A percentile compares a stretch with the other conserved stretches of the same genome.
Conservation (phyloP, 352 stramenopile species). For the Phytophthora sp. region DNA sequence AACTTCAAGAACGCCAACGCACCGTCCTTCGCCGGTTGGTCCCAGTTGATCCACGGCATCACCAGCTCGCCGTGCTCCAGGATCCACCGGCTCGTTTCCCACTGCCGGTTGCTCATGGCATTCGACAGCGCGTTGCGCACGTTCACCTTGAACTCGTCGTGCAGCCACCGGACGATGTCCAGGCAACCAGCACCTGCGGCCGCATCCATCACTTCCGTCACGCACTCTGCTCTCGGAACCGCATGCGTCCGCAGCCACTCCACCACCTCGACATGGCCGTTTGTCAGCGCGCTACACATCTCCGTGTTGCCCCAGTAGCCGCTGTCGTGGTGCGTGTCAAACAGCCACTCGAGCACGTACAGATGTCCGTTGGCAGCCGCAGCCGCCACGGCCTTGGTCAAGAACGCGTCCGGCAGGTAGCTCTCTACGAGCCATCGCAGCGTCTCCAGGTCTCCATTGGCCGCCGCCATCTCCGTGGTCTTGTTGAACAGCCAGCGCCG, state of each 20-base stretch:
- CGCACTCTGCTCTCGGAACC: constrained; percentile 13
- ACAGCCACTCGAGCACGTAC: constrained; percentile 28
- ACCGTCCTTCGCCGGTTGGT: constrained; percentile 25
- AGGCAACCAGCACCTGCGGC: constrained; percentile 12
- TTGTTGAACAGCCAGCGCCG: constrained; percentile 28
- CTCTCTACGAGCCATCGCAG: constrained; percentile 18
- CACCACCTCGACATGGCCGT: constrained; percentile 12
- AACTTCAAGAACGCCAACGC: constrained; percentile 26
- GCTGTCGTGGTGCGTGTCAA: constrained; percentile 12
- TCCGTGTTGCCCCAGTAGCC: constrained; percentile 31
- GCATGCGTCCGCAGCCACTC: constrained; percentile 21
- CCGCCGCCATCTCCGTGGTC: constrained; percentile 16
- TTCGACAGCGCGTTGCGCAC: constrained; percentile 7
- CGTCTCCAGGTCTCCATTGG: constrained; percentile 8
- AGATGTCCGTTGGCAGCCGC: constrained; percentile 23
- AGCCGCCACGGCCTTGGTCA: constrained; percentile 26
- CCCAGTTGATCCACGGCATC: constrained; percentile 28
- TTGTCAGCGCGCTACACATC: constrained; percentile 22
- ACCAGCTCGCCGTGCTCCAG: constrained; percentile 18
- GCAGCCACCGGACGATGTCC: constrained; percentile 25
- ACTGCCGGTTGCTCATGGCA: constrained; percentile 19
- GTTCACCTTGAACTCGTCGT: constrained; percentile 15
- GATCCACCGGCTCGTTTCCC: constrained; percentile 25
- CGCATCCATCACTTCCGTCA: constrained; percentile 22
- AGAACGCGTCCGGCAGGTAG: constrained; percentile 22